A percentile compares a stretch with the other conserved stretches of the same genome.
Conservation (phyloP, 2,329 filamentous ascomycete genomes). For the Aulographum hederae region DNA sequence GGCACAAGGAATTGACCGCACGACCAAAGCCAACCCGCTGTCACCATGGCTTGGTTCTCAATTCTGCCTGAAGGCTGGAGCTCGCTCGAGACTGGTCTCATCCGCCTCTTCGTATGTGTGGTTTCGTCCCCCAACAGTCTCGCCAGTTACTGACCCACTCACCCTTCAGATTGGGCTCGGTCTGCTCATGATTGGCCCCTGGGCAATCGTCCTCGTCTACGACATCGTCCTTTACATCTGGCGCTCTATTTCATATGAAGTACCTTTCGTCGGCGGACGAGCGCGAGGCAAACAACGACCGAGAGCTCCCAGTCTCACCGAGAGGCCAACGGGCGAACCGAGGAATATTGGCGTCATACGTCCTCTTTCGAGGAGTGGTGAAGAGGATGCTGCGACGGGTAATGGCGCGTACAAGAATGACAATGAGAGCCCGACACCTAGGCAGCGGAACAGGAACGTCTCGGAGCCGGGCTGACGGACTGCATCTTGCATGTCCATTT, state of each 20-base stretch:
- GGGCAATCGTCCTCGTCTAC: constrained; percentile 42
- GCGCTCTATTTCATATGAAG: constrained; percentile 37
- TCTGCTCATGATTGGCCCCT: constrained; percentile 41
- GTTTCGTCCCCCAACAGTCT: neutral
- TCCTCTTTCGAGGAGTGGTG: too few species aligned
- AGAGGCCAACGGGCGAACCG: constrained; percentile 32
- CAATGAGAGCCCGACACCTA: too few species aligned
- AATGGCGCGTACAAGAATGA: too few species aligned
- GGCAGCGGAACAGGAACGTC: too few species aligned
- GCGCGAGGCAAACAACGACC: constrained; percentile 41
- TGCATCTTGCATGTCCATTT: too few species aligned
- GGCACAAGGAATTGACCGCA: neutral
- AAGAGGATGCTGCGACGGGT: too few species aligned
- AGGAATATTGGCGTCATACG: constrained; percentile 24
- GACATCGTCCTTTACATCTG: constrained; percentile 44
- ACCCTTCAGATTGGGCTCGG: constrained; percentile 37
- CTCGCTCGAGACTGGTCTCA: constrained; percentile 42
- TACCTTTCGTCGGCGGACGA: constrained; percentile 41
- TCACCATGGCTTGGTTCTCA: constrained; percentile 43
- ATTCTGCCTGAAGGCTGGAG: constrained; percentile 41
- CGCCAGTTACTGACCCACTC: constrained; percentile 1
- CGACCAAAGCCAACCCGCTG: neutral
- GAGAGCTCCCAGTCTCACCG: constrained; percentile 41
- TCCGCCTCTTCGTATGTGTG: constrained; percentile 39
- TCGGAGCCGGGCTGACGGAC: too few species aligned